Evolutionary conservation across 768 basidiomycete genomes (phyloP).

Genomic region (Pisolithus albus): DNA sequence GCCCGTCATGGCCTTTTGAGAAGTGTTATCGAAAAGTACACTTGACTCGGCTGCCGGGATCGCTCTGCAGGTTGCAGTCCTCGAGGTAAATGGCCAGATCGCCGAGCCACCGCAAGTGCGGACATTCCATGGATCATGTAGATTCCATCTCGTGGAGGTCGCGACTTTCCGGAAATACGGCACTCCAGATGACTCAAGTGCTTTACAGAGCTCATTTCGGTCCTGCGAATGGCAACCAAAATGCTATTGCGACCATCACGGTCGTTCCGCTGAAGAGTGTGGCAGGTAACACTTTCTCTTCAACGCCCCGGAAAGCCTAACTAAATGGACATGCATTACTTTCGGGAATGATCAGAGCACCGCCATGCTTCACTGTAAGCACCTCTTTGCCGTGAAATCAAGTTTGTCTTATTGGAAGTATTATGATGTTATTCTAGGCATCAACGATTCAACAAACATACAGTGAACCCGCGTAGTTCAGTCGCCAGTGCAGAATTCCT

Average conservation of each 20-base stretch:
- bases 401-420: too few relatives aligned
- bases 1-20: constrained; percentile 35
- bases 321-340: neutral
- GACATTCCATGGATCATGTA: constrained; percentile 31
- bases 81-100: constrained; percentile 16
- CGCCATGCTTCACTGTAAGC: too few relatives aligned
- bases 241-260: constrained; percentile 22
- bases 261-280: constrained; percentile 8
- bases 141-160: constrained; percentile 42
- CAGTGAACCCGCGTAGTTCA: too few relatives aligned
- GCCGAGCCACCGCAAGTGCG: constrained; percentile 30
- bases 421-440: too few relatives aligned
- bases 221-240: neutral
- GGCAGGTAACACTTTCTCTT: constrained; percentile 28
- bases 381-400: too few relatives aligned
- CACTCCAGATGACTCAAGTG: constrained; percentile 33
- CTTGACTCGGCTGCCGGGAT: constrained; percentile 49
- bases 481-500: too few relatives aligned
- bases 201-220: constrained; percentile 33
- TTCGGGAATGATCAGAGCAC: constrained; percentile 2
- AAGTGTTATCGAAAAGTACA: constrained; percentile 38
- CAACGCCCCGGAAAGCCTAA: constrained; percentile 34
- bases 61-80: constrained; percentile 28
- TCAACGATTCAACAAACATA: too few relatives aligned
- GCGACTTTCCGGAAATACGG: constrained; percentile 39